Evolutionary conservation across 2,329 filamentous ascomycete genomes (phyloP).

Genomic region (Pseudocercospora crystallina): DNA sequence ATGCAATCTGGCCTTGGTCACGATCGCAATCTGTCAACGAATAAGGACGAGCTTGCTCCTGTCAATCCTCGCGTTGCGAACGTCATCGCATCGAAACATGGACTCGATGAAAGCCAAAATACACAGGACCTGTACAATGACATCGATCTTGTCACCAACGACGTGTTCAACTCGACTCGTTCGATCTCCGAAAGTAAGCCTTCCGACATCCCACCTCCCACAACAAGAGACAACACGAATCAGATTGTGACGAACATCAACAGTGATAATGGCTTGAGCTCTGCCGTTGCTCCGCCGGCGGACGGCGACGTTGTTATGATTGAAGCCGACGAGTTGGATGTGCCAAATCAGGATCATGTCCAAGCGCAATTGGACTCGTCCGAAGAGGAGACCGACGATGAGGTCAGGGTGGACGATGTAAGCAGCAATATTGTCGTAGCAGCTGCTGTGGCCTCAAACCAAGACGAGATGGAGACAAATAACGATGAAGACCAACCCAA

Average conservation of each 20-base stretch:
- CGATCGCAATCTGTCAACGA: neutral
- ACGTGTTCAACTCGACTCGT: slow-evolving; percentile 21
- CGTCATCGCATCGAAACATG: neutral
- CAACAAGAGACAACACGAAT: neutral
- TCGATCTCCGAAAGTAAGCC: slow-evolving; percentile 25
- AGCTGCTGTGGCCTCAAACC: no score
- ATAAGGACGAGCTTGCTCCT: no score
- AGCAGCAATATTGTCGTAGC: neutral
- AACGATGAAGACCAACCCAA: no score
- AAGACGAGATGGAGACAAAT: no score
- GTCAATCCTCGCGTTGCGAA: no score
- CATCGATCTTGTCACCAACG: slow-evolving; percentile 18
- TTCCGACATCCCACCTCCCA: slow-evolving; percentile 1
- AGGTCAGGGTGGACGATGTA: neutral
- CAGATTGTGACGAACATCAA: slow-evolving; percentile 14
- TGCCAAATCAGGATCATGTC: no score
- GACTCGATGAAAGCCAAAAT: slow-evolving; percentile 1
- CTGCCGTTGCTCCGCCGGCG: no score
- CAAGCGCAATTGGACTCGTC: no score
- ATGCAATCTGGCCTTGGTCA: slow-evolving; percentile 5
- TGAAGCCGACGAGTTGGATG: no score
- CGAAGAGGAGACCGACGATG: slow-evolving; percentile 1
- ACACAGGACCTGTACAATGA: slow-evolving; percentile 17
- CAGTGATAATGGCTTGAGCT: slow-evolving; percentile 2
- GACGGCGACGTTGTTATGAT: no score